Conservation (phyloP, 2,329 filamentous ascomycete species). For the Furcasterigmium sp. region DNA sequence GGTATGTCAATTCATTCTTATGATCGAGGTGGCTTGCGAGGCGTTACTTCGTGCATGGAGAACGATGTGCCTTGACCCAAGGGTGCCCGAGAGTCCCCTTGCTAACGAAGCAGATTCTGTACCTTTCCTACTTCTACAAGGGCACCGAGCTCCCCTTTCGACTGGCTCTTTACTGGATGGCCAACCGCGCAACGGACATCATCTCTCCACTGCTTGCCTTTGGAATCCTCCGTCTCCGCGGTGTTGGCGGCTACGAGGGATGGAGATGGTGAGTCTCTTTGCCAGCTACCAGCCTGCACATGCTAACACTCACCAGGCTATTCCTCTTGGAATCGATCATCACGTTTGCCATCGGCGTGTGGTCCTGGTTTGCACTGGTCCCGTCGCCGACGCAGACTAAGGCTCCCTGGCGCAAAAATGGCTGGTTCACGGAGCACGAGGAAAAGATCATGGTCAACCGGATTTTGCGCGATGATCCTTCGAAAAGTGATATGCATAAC, state of each 20-base stretch:
- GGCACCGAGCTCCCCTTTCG: constrained; percentile 24
- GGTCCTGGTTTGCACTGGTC: constrained; percentile 21
- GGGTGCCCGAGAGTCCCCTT: no score
- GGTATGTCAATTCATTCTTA: no score
- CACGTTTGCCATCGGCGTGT: constrained; percentile 7
- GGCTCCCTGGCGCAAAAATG: constrained; percentile 24
- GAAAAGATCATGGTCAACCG: constrained; percentile 55
- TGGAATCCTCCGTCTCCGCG: constrained; percentile 25
- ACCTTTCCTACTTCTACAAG: constrained; percentile 33
- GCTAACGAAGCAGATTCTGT: no score
- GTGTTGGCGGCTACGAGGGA: constrained; percentile 22
- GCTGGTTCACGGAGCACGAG: constrained; percentile 53
- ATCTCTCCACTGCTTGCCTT: constrained; percentile 25
- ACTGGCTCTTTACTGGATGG: constrained; percentile 26
- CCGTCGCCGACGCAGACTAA: constrained; percentile 29
- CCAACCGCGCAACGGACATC: constrained; percentile 22
- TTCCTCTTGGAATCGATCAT: constrained; percentile 44
- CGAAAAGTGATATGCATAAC: constrained; percentile 54
- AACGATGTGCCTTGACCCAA: neutral
- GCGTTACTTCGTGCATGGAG: neutral
- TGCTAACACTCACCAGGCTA: no score
- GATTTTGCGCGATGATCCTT: constrained; percentile 48
- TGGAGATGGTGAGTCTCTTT: constrained; percentile 36
- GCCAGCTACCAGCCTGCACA: no score
- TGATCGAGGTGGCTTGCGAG: constrained; percentile 13